phyloP scores from a whole-genome alignment of 2,329 filamentous ascomycete species.

The Aspergillus fijiensis region DNA sequence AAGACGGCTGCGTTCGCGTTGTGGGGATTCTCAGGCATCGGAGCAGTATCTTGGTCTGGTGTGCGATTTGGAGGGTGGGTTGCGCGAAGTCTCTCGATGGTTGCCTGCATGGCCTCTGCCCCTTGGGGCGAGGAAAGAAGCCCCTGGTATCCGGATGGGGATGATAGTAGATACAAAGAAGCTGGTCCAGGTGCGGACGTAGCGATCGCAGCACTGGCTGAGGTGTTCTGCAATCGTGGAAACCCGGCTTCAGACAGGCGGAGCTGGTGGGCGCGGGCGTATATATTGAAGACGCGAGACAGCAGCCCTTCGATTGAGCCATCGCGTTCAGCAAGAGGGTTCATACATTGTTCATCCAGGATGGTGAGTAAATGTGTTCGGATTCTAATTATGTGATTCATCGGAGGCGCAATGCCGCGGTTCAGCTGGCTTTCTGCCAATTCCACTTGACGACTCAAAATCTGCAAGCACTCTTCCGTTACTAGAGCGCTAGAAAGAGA shows the following conservation, averaged over 20 bases:
- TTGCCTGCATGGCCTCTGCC: constrained; percentile 21
- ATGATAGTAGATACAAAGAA: constrained; percentile 46
- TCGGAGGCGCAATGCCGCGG: constrained; percentile 27
- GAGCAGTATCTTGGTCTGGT: neutral
- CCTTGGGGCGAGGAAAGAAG: constrained; percentile 43
- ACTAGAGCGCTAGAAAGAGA: neutral
- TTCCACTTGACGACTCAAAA: constrained; percentile 25
- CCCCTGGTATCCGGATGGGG: constrained; percentile 47
- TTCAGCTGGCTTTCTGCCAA: constrained; percentile 31
- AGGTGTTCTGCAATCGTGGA: constrained; percentile 4
- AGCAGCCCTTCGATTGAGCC: constrained; percentile 30
- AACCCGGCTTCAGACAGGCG: constrained; percentile 24
- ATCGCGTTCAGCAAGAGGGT: constrained; percentile 24
- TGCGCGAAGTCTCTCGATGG: constrained; percentile 16
- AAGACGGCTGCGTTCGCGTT: constrained; percentile 24
- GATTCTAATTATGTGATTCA: constrained; percentile 31
- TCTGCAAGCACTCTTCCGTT: constrained; percentile 18
- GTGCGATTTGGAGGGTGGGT: constrained; percentile 2
- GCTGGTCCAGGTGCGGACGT: constrained; percentile 5
- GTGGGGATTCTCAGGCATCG: constrained; percentile 10
- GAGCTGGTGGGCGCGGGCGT: constrained; percentile 33
- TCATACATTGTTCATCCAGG: constrained; percentile 33
- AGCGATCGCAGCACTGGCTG: neutral
- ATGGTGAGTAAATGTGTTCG: constrained; percentile 33
- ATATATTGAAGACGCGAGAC: constrained; percentile 31